These are phyloP conservation scores for Sporobolomyces phaffii DNA, from an alignment of 768 basidiomycete genomes.

Conservation along the genomic window DNA sequence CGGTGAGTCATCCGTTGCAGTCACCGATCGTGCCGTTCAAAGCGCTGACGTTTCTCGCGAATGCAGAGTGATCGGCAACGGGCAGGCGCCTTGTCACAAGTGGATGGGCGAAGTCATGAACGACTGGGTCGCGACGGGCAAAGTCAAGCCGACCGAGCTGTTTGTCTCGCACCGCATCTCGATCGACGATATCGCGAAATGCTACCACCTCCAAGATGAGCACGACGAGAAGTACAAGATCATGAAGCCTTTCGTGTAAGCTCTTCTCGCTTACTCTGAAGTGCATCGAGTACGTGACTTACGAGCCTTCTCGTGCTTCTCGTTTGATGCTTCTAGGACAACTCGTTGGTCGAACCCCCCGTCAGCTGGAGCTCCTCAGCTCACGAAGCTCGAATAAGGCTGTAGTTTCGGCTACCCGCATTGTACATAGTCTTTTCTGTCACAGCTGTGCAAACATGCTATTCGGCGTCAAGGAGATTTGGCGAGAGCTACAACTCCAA, in stretches of 20 bases:
- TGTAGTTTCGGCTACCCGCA: neutral
- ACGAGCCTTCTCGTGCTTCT: neutral
- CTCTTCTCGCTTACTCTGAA: neutral
- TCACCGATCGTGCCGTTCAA: too few relatives aligned
- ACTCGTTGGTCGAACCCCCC: constrained; percentile 11
- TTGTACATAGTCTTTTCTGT: neutral
- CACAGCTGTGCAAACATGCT: too few relatives aligned
- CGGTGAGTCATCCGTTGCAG: too few relatives aligned
- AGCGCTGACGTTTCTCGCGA: too few relatives aligned
- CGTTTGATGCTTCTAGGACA: neutral
- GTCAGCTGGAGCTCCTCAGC: constrained; percentile 8
- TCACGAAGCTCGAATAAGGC: constrained; percentile 5
- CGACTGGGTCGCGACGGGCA: constrained; percentile 59
- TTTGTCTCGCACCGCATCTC: constrained; percentile 47
- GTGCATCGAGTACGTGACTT: too few relatives aligned
- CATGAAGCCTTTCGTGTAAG: constrained; percentile 20
- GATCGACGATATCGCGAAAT: constrained; percentile 59
- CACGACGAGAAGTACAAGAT: constrained; percentile 46
- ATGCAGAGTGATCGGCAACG: constrained; percentile 57
- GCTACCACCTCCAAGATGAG: constrained; percentile 63
- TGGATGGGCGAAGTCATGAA: constrained; percentile 50
- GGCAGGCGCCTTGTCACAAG: constrained; percentile 49
- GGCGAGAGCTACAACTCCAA: too few relatives aligned
- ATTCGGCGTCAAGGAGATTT: too few relatives aligned
- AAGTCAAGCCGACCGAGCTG: constrained; percentile 56